Conservation (phyloP, 2,329 filamentous ascomycete species). For the Hawksworthiomyces lignivorus region DNA sequence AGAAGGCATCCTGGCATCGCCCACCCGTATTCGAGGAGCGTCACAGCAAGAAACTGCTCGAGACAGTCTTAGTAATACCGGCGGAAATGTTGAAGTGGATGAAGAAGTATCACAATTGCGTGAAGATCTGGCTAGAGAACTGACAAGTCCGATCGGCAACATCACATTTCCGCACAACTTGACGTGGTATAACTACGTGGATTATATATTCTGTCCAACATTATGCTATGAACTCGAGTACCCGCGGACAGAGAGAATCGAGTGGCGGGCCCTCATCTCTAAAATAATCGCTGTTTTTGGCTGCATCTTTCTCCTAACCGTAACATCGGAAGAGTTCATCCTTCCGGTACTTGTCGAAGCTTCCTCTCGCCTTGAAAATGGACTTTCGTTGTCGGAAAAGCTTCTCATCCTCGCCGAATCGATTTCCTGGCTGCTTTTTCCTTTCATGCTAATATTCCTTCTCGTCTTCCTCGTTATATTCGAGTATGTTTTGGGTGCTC, state of each 20-base stretch:
- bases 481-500: constrained; percentile 90
- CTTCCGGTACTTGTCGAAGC: constrained; percentile 79
- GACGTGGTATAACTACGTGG: constrained; percentile 70
- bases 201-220: constrained; percentile 87
- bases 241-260: constrained; percentile 65
- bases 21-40: constrained; percentile 19
- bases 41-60: neutral
- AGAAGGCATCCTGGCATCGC: constrained; percentile 30
- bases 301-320: constrained; percentile 88
- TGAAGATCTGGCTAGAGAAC: constrained; percentile 79
- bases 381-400: constrained; percentile 50
- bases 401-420: constrained; percentile 79
- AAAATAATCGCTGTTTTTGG: constrained; percentile 89
- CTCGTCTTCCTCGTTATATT: constrained; percentile 98
- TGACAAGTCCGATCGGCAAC: constrained; percentile 83
- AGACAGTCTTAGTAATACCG: neutral
- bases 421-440: constrained; percentile 85
- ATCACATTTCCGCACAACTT: constrained; percentile 88
- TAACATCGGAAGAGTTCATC: constrained; percentile 92
- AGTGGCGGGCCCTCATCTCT: constrained; percentile 73
- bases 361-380: constrained; percentile 39
- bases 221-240: constrained; percentile 98
- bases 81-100: constrained; percentile 17
- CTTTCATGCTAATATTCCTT: constrained; percentile 93
- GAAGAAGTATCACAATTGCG: constrained; percentile 62